phyloP scores from a whole-genome alignment of 768 basidiomycete genomes.

The Mycena epipterygia region DNA sequence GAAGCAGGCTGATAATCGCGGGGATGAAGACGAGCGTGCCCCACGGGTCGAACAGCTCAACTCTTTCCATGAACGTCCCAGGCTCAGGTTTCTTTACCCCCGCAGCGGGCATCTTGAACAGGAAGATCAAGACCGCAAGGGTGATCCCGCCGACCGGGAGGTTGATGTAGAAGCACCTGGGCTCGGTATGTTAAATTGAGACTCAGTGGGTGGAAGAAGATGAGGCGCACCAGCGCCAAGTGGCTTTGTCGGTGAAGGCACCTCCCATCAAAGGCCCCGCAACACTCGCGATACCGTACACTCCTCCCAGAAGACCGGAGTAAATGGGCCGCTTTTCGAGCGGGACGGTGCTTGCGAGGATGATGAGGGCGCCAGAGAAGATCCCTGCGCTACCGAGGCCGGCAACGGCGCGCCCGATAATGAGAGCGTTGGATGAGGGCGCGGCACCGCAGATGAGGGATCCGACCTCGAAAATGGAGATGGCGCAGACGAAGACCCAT shows the following conservation, averaged over 20 bases:
- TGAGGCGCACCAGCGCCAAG: slow-evolving; percentile 54
- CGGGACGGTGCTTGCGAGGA: slow-evolving; percentile 43
- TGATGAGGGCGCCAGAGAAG: too few species aligned
- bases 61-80: slow-evolving; percentile 11
- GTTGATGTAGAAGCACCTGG: slow-evolving; percentile 49
- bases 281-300: slow-evolving; percentile 35
- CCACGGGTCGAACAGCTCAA: slow-evolving; percentile 28
- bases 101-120: slow-evolving; percentile 32
- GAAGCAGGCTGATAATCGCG: slow-evolving; percentile 32
- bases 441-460: slow-evolving; percentile 56
- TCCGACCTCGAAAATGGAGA: slow-evolving; percentile 58
- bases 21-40: slow-evolving; percentile 29
- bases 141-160: slow-evolving; percentile 25
- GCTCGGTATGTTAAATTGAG: background rate
- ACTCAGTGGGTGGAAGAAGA: too few species aligned
- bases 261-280: too few species aligned
- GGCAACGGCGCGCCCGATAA: slow-evolving; percentile 62
- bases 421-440: slow-evolving; percentile 43
- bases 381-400: too few species aligned
- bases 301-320: slow-evolving; percentile 53
- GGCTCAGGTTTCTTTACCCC: background rate
- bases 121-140: slow-evolving; percentile 27
- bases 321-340: slow-evolving; percentile 47
- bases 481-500: slow-evolving; percentile 34
- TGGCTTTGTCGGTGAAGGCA: slow-evolving; percentile 43